Conservation (phyloP, 2,329 filamentous ascomycete species). For the Fusarium concolor region DNA sequence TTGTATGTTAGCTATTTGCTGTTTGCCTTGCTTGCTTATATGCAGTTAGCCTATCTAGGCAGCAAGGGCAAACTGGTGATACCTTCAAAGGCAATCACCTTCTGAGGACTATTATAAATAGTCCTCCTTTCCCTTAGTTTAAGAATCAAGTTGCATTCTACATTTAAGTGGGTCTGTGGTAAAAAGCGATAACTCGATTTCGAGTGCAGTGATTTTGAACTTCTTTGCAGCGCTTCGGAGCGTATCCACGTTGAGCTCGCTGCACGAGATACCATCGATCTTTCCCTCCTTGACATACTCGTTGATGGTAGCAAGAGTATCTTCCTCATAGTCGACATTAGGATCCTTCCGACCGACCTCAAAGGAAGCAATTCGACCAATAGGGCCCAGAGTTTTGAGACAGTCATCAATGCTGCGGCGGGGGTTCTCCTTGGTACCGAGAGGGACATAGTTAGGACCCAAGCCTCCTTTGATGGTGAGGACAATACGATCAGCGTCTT, state of each 20-base stretch:
- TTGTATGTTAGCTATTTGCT: no score
- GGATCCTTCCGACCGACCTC: conserved; percentile 67
- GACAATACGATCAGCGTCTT: conserved; percentile 69
- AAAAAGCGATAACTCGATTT: conserved; percentile 63
- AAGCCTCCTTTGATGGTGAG: conserved; percentile 70
- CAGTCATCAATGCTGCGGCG: conserved; percentile 67
- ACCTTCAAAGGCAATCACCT: no score
- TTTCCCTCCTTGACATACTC: conserved; percentile 60
- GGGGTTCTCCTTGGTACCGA: conserved; percentile 64
- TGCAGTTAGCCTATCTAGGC: no score
- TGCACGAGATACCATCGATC: conserved; percentile 60
- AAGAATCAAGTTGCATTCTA: no score
- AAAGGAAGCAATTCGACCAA: conserved; percentile 67
- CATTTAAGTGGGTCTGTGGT: conserved; percentile 51
- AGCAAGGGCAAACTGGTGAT: no score
- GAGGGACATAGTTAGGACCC: conserved; percentile 52
- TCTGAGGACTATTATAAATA: no score
- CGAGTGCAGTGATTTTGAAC: conserved; percentile 58
- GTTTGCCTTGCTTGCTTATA: no score
- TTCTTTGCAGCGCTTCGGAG: conserved; percentile 58
- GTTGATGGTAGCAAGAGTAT: conserved; percentile 56
- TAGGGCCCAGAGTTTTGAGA: conserved; percentile 53
- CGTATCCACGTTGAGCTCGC: conserved; percentile 59
- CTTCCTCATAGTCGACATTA: conserved; percentile 59
- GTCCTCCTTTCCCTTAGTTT: no score